phyloP scores from a whole-genome alignment of 2,329 filamentous ascomycete species.

The Diaporthe sp. region DNA sequence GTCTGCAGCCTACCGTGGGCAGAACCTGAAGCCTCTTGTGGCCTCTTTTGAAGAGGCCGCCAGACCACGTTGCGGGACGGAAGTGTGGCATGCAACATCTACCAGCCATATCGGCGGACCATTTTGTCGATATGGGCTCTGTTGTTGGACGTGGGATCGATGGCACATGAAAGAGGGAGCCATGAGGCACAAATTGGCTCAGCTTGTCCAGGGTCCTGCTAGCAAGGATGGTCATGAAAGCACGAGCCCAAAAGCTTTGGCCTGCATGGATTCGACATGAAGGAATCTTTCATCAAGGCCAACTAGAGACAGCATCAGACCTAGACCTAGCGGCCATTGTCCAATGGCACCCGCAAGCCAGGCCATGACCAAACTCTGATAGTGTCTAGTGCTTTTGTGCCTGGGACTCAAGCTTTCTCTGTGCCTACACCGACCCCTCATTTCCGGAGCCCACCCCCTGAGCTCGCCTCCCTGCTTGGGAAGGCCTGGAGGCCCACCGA shows the following conservation, averaged over 20 bases:
- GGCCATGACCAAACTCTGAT: constrained; percentile 13
- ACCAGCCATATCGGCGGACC: background rate
- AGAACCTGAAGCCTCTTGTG: background rate
- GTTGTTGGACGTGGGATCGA: background rate
- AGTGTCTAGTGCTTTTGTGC: background rate
- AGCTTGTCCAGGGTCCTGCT: background rate
- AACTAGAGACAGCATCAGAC: background rate
- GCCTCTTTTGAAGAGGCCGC: background rate
- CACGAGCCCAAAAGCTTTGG: background rate
- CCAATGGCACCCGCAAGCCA: background rate
- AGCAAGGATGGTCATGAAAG: constrained; percentile 1
- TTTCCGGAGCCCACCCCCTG: constrained; percentile 4
- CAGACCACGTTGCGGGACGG: background rate
- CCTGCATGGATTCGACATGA: background rate
- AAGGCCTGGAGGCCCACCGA: background rate
- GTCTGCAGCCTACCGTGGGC: background rate
- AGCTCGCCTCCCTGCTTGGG: background rate
- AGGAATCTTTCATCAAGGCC: background rate
- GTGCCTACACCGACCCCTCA: constrained; percentile 6
- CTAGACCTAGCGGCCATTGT: background rate
- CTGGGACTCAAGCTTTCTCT: background rate
- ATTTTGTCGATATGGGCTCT: background rate
- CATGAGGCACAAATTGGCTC: background rate
- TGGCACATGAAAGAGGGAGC: background rate
- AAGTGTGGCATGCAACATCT: background rate